Conservation (phyloP, 805 yeast genomes). For the Ogataea populi-albae region DNA sequence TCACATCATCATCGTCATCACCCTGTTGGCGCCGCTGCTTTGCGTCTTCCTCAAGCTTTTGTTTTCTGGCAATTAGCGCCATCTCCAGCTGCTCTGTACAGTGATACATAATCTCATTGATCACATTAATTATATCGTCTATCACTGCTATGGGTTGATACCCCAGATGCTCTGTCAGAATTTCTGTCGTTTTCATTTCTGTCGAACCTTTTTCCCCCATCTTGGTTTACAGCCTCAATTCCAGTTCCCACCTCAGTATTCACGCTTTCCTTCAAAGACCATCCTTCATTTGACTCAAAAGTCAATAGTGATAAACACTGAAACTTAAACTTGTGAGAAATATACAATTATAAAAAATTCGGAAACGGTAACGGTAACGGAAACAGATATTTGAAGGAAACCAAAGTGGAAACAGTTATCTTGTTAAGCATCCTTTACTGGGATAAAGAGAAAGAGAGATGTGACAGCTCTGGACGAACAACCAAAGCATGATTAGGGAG, state of each 20-base stretch:
- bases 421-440: too few species aligned
- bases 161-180: conserved; percentile 83
- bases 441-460: too few species aligned
- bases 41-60: conserved; percentile 22
- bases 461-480: too few species aligned
- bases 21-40: conserved; percentile 11
- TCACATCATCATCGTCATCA: conserved; percentile 29
- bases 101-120: conserved; percentile 77
- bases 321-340: too few species aligned
- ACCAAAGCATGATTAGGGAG: too few species aligned
- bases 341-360: too few species aligned
- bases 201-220: conserved; percentile 13
- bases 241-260: background rate
- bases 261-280: background rate
- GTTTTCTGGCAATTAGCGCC: conserved; percentile 44
- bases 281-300: too few species aligned
- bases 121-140: conserved; percentile 86
- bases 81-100: conserved; percentile 77
- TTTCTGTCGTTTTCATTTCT: conserved; percentile 33
- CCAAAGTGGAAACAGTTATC: too few species aligned
- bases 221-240: conserved; percentile 7
- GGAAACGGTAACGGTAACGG: too few species aligned
- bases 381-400: too few species aligned
- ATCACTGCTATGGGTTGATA: conserved; percentile 78
- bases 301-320: too few species aligned